Evolutionary conservation across 805 yeast genomes (phyloP).

Genomic region (Candida ponderosae): DNA sequence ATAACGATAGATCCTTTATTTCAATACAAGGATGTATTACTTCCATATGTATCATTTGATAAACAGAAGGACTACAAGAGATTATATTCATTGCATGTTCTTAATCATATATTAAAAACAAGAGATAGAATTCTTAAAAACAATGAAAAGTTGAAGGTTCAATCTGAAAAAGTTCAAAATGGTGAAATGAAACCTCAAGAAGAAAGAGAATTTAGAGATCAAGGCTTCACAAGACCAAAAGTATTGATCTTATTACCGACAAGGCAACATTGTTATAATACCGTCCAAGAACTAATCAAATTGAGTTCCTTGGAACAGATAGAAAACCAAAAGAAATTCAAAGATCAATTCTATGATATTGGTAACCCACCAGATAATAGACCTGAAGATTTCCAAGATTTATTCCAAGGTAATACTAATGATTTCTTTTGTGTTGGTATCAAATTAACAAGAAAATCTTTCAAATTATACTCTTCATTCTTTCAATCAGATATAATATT

Average conservation of each 20-base stretch:
- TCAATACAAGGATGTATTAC: constrained; percentile 63
- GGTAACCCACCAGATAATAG: constrained; percentile 41
- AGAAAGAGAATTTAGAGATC: constrained; percentile 71
- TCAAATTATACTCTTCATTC: constrained; percentile 78
- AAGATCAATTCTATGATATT: constrained; percentile 54
- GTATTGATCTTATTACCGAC: constrained; percentile 80
- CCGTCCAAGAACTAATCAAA: constrained; percentile 53
- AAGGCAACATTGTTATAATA: constrained; percentile 64
- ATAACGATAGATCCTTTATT: constrained; percentile 57
- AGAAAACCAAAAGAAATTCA: constrained; percentile 75
- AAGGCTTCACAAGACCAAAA: constrained; percentile 93
- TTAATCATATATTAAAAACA: constrained; percentile 82
- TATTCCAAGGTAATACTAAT: constrained; percentile 83
- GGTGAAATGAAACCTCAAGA: constrained; percentile 28
- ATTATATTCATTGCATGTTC: constrained; percentile 58
- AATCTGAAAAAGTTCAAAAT: constrained; percentile 31
- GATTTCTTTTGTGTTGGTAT: constrained; percentile 90
- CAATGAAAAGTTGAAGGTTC: constrained; percentile 45
- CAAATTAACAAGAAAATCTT: constrained; percentile 80
- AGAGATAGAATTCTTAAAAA: constrained; percentile 79
- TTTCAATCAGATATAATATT: constrained; percentile 79
- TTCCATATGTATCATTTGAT: constrained; percentile 45
- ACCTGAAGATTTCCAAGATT: constrained; percentile 75
- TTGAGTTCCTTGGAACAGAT: constrained; percentile 65
- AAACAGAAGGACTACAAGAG: constrained; percentile 49